Percentiles rank a stretch among this genome's conserved stretches.
Conservation (phyloP, 164 flowering plant genomes). For the Kalanchoe fedtschenkoi region DNA sequence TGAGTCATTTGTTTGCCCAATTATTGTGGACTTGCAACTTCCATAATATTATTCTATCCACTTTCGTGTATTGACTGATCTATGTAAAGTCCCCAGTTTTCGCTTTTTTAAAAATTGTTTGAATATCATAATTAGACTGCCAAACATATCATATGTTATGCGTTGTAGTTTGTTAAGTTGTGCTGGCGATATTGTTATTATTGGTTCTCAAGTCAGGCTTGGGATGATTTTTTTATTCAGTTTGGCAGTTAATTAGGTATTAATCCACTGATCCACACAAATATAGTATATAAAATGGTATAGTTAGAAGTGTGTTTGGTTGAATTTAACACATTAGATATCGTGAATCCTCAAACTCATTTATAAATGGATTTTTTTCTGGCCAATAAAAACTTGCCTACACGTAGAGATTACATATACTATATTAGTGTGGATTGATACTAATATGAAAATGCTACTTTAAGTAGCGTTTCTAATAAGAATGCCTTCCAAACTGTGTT, state of each 20-base stretch:
- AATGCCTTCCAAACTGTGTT: no score
- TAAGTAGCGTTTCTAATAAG: no score
- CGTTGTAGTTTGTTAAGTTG: not conserved
- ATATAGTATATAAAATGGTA: not conserved
- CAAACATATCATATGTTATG: conserved; percentile 1
- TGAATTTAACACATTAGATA: no score
- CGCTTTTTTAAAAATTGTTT: not conserved
- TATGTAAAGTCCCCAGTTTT: not conserved
- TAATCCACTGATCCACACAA: conserved; percentile 4
- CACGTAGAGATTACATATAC: no score
- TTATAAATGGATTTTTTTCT: no score
- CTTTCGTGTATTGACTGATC: not conserved
- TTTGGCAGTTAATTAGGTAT: conserved; percentile 3
- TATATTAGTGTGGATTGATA: no score
- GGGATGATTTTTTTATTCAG: not conserved
- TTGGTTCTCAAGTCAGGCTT: conserved; percentile 2
- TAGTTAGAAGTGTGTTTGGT: no score
- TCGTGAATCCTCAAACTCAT: no score
- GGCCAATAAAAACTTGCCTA: no score
- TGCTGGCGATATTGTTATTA: conserved; percentile 1
- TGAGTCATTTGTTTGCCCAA: not conserved
- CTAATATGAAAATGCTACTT: no score
- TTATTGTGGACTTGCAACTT: not conserved
- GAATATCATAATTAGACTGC: not conserved
- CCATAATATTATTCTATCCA: not conserved